Evolutionary conservation across 768 basidiomycete species (phyloP).

Genomic region (Suillus paluster): DNA sequence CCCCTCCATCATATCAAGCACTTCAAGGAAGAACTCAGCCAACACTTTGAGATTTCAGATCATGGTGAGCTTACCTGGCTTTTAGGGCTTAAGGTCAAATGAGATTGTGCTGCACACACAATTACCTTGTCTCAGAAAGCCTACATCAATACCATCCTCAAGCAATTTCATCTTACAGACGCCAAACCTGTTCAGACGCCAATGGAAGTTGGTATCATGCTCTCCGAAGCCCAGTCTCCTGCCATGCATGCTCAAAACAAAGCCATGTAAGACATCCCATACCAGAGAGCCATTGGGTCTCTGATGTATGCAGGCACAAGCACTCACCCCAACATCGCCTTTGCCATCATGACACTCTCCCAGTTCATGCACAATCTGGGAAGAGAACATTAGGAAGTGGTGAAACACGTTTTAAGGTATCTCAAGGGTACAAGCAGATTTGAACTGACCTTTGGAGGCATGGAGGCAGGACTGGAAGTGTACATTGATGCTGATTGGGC

Average conservation of each 20-base stretch:
- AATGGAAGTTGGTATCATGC: constrained; percentile 15
- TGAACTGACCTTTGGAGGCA: too few relatives aligned
- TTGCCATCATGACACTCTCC: constrained; percentile 21
- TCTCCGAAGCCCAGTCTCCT: constrained; percentile 11
- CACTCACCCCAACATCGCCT: constrained; percentile 40
- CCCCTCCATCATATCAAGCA: constrained; percentile 6
- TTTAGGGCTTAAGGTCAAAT: constrained; percentile 25
- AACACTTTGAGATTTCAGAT: constrained; percentile 19
- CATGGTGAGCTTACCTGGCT: constrained; percentile 23
- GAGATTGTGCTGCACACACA: constrained; percentile 12
- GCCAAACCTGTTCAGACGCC: constrained; percentile 25
- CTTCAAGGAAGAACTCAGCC: not conserved
- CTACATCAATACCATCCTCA: constrained; percentile 26
- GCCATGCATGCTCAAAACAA: too few relatives aligned
- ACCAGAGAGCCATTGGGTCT: constrained; percentile 34
- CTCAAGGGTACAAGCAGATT: constrained; percentile 8
- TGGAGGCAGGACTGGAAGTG: constrained; percentile 6
- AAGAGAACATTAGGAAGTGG: not conserved
- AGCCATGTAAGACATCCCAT: constrained; percentile 11
- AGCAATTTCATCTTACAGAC: constrained; percentile 26
- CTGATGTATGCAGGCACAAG: constrained; percentile 38
- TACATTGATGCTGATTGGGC: constrained; percentile 34
- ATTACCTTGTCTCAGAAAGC: constrained; percentile 23
- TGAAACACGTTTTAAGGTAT: constrained; percentile 15
- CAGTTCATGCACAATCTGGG: constrained; percentile 1